Percentiles rank a stretch among this genome's conserved stretches.
phyloP scores from a whole-genome alignment of 225 moss, liverwort and hornwort genomes.

The Marchantia paleacea region DNA sequence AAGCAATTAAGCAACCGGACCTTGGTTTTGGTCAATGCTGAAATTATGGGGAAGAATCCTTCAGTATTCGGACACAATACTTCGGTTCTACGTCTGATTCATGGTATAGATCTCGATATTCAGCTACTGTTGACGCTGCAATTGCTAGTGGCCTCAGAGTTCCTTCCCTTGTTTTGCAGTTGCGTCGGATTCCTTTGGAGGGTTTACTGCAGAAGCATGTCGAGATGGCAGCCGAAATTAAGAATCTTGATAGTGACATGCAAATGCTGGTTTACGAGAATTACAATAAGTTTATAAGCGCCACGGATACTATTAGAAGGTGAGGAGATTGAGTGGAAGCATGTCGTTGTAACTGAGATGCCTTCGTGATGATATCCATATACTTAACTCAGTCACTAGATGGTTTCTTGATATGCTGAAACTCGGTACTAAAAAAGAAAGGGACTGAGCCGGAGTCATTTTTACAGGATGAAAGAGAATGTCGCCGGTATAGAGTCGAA shows the following conservation, averaged over 20 bases:
- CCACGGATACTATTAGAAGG: slow-evolving; percentile 97
- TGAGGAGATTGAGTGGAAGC: slow-evolving; percentile 16
- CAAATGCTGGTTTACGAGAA: slow-evolving; percentile 95
- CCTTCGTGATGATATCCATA: background rate
- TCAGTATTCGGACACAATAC: background rate
- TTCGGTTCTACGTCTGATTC: background rate
- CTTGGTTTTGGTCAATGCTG: background rate
- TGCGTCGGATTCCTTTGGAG: slow-evolving; percentile 53
- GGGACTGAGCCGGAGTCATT: slow-evolving; percentile 26
- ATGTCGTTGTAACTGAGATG: background rate
- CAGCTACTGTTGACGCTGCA: background rate
- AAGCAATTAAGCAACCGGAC: background rate
- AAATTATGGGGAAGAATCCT: background rate
- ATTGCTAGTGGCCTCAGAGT: background rate
- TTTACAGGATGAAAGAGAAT: slow-evolving; percentile 88
- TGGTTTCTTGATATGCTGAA: background rate
- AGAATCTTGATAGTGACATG: slow-evolving; percentile 79
- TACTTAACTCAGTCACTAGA: background rate
- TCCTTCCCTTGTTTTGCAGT: slow-evolving; percentile 30
- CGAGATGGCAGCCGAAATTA: slow-evolving; percentile 88
- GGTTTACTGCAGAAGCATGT: slow-evolving; percentile 75
- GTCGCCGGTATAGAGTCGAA: slow-evolving; percentile 84
- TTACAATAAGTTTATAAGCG: slow-evolving; percentile 95
- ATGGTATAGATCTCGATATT: background rate
- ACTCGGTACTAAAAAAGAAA: background rate